Conservation (phyloP, 179 eudicot genomes). For the Beta lomatogona region DNA sequence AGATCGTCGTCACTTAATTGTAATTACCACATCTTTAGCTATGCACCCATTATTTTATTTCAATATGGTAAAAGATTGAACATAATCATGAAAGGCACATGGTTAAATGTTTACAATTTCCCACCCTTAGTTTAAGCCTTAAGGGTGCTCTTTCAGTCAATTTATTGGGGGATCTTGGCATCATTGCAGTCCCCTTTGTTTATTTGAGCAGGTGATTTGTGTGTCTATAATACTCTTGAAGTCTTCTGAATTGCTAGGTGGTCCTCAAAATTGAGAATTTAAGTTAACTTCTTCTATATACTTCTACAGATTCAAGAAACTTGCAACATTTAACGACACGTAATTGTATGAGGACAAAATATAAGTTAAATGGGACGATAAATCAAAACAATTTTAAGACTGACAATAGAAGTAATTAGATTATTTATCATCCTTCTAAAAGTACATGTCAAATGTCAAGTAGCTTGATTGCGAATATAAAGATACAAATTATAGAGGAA, state of each 20-base stretch:
- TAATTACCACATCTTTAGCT: not conserved
- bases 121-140: conserved; percentile 14
- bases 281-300: conserved; percentile 1
- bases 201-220: conserved; percentile 35
- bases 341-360: too few relatives aligned
- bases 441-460: too few relatives aligned
- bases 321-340: too few relatives aligned
- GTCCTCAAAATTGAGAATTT: conserved; percentile 16
- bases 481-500: too few relatives aligned
- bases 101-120: conserved; percentile 18
- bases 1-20: not conserved
- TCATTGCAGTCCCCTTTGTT: conserved; percentile 32
- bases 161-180: conserved; percentile 19
- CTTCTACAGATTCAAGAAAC: too few relatives aligned
- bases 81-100: conserved; percentile 37
- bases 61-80: conserved; percentile 28
- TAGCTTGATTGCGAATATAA: too few relatives aligned
- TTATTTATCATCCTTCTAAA: too few relatives aligned
- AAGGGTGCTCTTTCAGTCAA: conserved; percentile 15
- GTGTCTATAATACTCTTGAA: conserved; percentile 21
- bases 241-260: not conserved
- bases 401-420: too few relatives aligned
- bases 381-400: too few relatives aligned
- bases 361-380: too few relatives aligned
- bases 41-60: not conserved